phyloP scores from a whole-genome alignment of 768 basidiomycete species.

The Boletus barrowsii region DNA sequence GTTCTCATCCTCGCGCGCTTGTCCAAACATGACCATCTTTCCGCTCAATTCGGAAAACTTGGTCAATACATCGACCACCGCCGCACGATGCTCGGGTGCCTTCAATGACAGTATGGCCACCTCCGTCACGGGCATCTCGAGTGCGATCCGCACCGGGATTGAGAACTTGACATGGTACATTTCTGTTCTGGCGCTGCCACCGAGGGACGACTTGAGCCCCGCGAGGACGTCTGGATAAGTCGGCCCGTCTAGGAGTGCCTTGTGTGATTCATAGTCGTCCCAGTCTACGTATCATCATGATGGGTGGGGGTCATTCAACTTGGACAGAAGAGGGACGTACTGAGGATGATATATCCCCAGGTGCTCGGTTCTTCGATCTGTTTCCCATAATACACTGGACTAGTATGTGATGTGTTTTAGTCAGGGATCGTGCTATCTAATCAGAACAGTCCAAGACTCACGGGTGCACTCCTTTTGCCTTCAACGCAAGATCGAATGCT shows the following conservation, averaged over 20 bases:
- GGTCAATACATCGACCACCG: conserved; percentile 10
- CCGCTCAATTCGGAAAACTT: conserved; percentile 9
- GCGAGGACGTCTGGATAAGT: conserved; percentile 3
- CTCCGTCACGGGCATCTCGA: conserved; percentile 25
- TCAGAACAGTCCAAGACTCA: conserved; percentile 5
- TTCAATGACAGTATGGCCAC: conserved; percentile 20
- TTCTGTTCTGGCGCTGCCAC: not conserved
- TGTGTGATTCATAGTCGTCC: conserved; percentile 25
- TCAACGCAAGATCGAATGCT: not conserved
- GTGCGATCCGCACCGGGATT: conserved; percentile 1
- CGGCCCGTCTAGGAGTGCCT: conserved; percentile 3
- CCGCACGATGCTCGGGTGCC: conserved; percentile 19
- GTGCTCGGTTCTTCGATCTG: conserved; percentile 18
- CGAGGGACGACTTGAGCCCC: conserved; percentile 4
- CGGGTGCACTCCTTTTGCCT: not conserved
- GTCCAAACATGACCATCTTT: conserved; percentile 19
- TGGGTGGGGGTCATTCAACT: not conserved
- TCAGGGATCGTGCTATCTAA: not conserved
- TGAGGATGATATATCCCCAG: conserved; percentile 12
- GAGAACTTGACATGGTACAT: conserved; percentile 25
- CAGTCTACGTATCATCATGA: conserved; percentile 18
- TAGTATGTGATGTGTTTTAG: not conserved
- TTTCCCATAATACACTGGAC: conserved; percentile 18
- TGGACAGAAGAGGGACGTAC: conserved; percentile 4
- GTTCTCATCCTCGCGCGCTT: conserved; percentile 19